Base-by-base conservation (phyloP, 2,329 filamentous ascomycete species). In the Diaporthe nobilis region DNA sequence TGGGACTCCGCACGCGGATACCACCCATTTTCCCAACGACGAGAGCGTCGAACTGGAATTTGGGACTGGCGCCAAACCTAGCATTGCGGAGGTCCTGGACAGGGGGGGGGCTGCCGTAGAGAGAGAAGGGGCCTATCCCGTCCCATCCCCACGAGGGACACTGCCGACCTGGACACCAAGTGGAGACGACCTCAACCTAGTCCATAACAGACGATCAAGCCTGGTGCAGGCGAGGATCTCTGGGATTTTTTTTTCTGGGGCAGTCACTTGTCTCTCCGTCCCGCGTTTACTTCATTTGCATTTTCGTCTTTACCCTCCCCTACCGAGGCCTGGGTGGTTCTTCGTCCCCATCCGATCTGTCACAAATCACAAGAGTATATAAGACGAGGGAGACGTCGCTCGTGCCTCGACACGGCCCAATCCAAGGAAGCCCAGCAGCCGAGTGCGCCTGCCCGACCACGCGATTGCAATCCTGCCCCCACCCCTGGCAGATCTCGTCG, bases 131-230 rank as follows among this genome's bases (percentile, higher is more conserved):
- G 65, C 49, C 31, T 55, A 55, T 55, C 47, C 65, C 65, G 65
- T 68, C 65, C 28, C 65, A 70, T 53, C 65, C 47, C 47, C 65
- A 55, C 65, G 65, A 70, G 65, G 65, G 65, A 70, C 49, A 55
- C 65, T 70, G 65, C 65, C 65, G 65, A 68, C 65, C 65, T 68
- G 65, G 15, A 70, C n/a, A 42, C 47, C 49, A 42, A 42, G 65
- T 70, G 65, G 65, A 37, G 65, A 70, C 65, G n/a, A 42, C 65
- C n/a, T 70, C 65, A 70, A 70, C 49, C 49, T 70, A 70, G 65
- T 70, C 65, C 65, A 70, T 70, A 70, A 70, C 37, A 55, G 65
- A 70, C 49, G 65, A 42, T 70, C 47, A 34, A 70, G 65, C 49
- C 34, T 55, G 49, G 65, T 28, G 49, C 65, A 70, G 34, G 65